Evolutionary conservation across 2,329 filamentous ascomycete species (phyloP).

Genomic region (Mollisia scopiformis): DNA sequence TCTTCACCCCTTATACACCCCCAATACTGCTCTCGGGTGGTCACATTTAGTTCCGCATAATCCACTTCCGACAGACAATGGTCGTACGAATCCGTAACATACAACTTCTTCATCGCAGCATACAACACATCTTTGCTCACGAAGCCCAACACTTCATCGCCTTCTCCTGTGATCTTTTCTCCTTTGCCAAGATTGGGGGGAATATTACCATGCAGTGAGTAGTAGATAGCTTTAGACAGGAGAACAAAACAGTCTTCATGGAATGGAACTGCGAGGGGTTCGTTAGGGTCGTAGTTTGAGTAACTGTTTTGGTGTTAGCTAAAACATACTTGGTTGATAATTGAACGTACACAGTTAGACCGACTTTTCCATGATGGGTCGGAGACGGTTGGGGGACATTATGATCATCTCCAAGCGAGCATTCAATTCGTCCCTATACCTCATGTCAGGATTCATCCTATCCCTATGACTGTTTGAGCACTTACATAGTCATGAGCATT

Average conservation of each 20-base stretch:
- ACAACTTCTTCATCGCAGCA: constrained; percentile 5
- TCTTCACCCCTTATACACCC: constrained; percentile 8
- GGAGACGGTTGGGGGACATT: constrained; percentile 8
- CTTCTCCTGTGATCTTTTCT: background rate
- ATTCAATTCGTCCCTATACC: constrained; percentile 9
- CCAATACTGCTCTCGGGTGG: constrained; percentile 16
- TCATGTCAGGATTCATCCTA: background rate
- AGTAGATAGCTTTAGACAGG: constrained; percentile 16
- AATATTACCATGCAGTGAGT: background rate
- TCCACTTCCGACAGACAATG: constrained; percentile 7
- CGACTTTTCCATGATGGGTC: background rate
- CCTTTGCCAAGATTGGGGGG: background rate
- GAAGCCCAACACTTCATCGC: background rate
- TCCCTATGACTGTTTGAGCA: background rate
- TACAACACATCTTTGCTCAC: constrained; percentile 15
- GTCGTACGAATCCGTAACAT: background rate
- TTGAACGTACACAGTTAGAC: background rate
- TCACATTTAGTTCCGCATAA: constrained; percentile 15
- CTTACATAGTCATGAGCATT: constrained; percentile 9
- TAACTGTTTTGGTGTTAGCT: constrained; percentile 6
- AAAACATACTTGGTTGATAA: background rate
- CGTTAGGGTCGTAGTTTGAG: constrained; percentile 8
- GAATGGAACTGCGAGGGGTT: constrained; percentile 10
- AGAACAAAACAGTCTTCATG: constrained; percentile 13
- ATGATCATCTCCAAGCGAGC: constrained; percentile 15